Conservation (phyloP, 2,329 filamentous ascomycete species). For the Monosporascus cannonballus region DNA sequence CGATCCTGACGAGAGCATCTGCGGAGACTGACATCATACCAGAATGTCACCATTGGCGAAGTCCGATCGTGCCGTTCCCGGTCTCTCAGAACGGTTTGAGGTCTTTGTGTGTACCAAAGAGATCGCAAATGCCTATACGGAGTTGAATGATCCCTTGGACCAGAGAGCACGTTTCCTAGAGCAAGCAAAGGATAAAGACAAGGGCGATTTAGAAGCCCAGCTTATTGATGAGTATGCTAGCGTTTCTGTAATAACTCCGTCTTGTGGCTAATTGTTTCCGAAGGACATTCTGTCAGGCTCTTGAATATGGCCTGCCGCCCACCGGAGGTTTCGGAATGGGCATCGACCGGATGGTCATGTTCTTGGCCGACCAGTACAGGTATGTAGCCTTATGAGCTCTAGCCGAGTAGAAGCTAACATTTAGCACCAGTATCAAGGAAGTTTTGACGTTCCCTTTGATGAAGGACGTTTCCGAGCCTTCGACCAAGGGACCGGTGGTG, state of each 20-base stretch:
- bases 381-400: no score
- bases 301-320: slow-evolving; percentile 87
- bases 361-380: slow-evolving; percentile 89
- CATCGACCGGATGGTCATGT: slow-evolving; percentile 78
- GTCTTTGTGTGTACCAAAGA: slow-evolving; percentile 97
- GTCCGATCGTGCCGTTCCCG: slow-evolving; percentile 74
- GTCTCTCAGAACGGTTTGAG: slow-evolving; percentile 94
- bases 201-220: slow-evolving; percentile 96
- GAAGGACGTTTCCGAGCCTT: neutral
- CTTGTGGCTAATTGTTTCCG: no score
- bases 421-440: neutral
- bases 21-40: slow-evolving; percentile 43
- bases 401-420: no score
- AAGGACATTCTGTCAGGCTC: slow-evolving; percentile 75
- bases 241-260: no score
- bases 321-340: slow-evolving; percentile 97
- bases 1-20: slow-evolving; percentile 49
- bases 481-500: no score
- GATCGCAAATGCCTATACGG: slow-evolving; percentile 85
- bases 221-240: slow-evolving; percentile 65
- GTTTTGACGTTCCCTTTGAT: neutral
- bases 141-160: slow-evolving; percentile 96
- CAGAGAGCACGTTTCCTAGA: slow-evolving; percentile 89
- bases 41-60: slow-evolving; percentile 91
- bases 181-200: slow-evolving; percentile 91